These are phyloP conservation scores for Capsicum rhomboideum DNA, from an alignment of 257 asterid genomes.

Conservation along the genomic window DNA sequence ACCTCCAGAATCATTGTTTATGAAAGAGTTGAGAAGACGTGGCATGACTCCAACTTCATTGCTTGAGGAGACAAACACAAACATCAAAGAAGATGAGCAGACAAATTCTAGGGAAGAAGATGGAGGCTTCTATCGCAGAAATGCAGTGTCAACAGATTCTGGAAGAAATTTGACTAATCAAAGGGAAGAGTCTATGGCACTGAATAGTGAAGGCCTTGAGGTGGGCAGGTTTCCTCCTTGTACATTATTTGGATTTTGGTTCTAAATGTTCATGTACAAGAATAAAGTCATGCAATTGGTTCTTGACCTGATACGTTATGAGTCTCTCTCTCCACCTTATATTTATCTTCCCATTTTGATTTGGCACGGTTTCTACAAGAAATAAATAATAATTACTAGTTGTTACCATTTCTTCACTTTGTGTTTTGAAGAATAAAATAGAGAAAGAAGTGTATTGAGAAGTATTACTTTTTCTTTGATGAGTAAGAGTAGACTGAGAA, in stretches of 20 bases:
- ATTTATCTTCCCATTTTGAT: neutral
- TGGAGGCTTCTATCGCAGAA: slow-evolving; percentile 58
- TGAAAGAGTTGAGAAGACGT: slow-evolving; percentile 81
- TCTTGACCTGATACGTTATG: neutral
- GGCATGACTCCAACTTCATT: slow-evolving; percentile 85
- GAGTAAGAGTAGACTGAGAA: neutral
- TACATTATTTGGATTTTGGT: neutral
- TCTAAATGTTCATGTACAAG: neutral
- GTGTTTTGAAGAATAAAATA: neutral
- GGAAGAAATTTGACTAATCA: slow-evolving; percentile 51
- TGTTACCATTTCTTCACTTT: neutral
- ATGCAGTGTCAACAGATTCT: slow-evolving; percentile 46
- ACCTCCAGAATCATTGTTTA: slow-evolving; percentile 86
- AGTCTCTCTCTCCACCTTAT: neutral
- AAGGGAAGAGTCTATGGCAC: slow-evolving; percentile 75
- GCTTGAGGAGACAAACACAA: slow-evolving; percentile 71
- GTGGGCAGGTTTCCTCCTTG: slow-evolving; percentile 23
- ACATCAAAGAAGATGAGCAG: slow-evolving; percentile 36
- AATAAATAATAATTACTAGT: neutral
- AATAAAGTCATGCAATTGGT: neutral
- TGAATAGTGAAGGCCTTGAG: slow-evolving; percentile 98
- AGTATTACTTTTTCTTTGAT: neutral
- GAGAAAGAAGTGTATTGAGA: neutral
- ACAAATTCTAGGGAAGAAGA: slow-evolving; percentile 66
- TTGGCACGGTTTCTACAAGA: neutral